phyloP scores from a whole-genome alignment of 2,329 filamentous ascomycete genomes.

The Colletotrichum lentis region DNA sequence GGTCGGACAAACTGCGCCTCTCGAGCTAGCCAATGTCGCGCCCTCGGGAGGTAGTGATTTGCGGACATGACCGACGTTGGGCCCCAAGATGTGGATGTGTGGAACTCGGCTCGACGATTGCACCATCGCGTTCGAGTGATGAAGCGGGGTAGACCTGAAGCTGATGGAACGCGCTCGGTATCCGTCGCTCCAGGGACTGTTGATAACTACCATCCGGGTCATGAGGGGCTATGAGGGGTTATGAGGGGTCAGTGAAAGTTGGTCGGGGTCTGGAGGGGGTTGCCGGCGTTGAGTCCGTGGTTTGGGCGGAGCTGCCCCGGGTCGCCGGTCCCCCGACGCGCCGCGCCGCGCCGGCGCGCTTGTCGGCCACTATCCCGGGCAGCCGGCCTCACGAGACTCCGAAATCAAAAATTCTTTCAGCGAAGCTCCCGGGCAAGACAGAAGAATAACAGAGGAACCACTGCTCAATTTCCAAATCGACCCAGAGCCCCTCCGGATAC shows the following conservation, averaged over 20 bases:
- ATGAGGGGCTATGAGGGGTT: too few species aligned
- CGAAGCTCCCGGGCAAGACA: neutral
- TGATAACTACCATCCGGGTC: too few species aligned
- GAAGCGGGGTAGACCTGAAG: constrained; percentile 24
- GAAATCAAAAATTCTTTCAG: neutral
- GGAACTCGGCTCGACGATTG: constrained; percentile 20
- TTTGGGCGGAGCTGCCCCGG: neutral
- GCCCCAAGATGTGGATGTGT: constrained; percentile 25
- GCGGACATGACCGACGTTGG: neutral
- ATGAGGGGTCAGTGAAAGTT: neutral
- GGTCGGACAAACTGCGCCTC: neutral
- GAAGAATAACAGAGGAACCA: neutral
- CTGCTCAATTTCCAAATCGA: neutral
- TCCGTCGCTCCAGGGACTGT: neutral
- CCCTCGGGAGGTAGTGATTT: neutral
- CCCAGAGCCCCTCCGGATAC: neutral
- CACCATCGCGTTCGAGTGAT: neutral
- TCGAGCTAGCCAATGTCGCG: neutral
- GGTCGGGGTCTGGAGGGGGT: neutral
- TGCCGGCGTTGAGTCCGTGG: too few species aligned
- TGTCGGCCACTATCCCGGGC: neutral
- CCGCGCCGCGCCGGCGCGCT: neutral
- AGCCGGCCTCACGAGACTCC: neutral
- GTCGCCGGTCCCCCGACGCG: too few species aligned
- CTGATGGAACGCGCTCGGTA: neutral